These are phyloP conservation scores for Neurospora sp. DNA, from an alignment of 495 filamentous ascomycete genomes.

Conservation along the genomic window DNA sequence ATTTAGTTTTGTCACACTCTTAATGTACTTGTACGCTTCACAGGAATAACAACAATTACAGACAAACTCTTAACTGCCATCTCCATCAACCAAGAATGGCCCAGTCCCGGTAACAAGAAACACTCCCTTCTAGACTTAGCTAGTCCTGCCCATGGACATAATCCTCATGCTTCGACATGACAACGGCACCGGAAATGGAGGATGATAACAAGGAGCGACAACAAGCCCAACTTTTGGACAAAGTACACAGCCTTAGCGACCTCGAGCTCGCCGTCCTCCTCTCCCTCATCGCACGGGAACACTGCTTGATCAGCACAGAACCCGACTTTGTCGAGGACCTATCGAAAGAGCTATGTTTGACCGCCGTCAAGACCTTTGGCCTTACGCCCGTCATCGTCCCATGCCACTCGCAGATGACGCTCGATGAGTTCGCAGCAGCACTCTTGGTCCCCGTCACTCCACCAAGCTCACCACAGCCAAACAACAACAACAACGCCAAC, in stretches of 20 bases:
- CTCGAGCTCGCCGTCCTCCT: slow-evolving; percentile 80
- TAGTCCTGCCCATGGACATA: neutral
- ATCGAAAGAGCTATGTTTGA: slow-evolving; percentile 59
- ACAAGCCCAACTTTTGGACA: slow-evolving; percentile 38
- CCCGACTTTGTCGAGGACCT: slow-evolving; percentile 50
- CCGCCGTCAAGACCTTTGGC: slow-evolving; percentile 60
- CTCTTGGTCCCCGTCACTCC: slow-evolving; percentile 42
- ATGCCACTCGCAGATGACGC: slow-evolving; percentile 59
- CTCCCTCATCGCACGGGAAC: slow-evolving; percentile 66
- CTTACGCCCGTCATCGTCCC: slow-evolving; percentile 56
- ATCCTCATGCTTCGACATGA: neutral
- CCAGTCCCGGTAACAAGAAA: neutral
- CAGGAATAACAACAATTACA: neutral
- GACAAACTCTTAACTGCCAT: neutral
- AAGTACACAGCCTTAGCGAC: slow-evolving; percentile 69
- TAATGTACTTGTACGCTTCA: neutral
- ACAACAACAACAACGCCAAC: neutral
- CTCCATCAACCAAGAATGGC: neutral
- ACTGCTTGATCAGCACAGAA: slow-evolving; percentile 77
- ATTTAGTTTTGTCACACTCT: neutral
- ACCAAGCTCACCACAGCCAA: slow-evolving; percentile 5
- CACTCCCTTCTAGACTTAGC: neutral
- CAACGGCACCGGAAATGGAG: slow-evolving; percentile 44
- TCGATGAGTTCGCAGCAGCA: slow-evolving; percentile 67
- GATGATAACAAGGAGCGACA: slow-evolving; percentile 20